phyloP scores from a whole-genome alignment of 495 filamentous ascomycete genomes.

The Hyaloscypha hepaticicola region DNA sequence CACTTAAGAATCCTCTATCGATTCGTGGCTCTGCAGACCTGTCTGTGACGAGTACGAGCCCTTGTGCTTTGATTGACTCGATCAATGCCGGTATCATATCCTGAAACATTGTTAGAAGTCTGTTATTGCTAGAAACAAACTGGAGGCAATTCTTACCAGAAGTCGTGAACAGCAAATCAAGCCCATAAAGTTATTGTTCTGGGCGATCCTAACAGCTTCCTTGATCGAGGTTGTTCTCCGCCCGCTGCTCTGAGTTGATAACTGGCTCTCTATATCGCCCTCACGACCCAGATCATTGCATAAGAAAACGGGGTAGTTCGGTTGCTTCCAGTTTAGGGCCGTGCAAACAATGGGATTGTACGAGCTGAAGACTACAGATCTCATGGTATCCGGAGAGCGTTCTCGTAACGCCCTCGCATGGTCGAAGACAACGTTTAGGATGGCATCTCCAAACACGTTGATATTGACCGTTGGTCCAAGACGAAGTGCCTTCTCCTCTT shows the following conservation, averaged over 20 bases:
- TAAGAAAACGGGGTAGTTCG: slow-evolving; percentile 93
- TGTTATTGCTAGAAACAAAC: neutral
- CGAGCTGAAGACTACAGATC: slow-evolving; percentile 88
- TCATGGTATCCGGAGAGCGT: slow-evolving; percentile 62
- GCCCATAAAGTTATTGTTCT: slow-evolving; percentile 98
- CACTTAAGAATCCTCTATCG: slow-evolving; percentile 30
- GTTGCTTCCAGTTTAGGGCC: slow-evolving; percentile 97
- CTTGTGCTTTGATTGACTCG: slow-evolving; percentile 89
- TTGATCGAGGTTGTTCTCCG: slow-evolving; percentile 80
- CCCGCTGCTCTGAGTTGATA: slow-evolving; percentile 60
- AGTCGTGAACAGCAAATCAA: slow-evolving; percentile 84
- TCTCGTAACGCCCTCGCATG: slow-evolving; percentile 79
- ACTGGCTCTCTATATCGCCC: slow-evolving; percentile 24
- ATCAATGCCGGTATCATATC: slow-evolving; percentile 90
- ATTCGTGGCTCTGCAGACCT: slow-evolving; percentile 53
- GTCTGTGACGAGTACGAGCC: slow-evolving; percentile 89
- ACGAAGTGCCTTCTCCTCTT: slow-evolving; percentile 64
- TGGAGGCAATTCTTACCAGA: slow-evolving; percentile 58
- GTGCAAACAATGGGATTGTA: slow-evolving; percentile 88
- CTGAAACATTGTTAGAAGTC: slow-evolving; percentile 45
- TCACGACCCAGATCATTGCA: slow-evolving; percentile 83
- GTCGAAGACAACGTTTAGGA: slow-evolving; percentile 84
- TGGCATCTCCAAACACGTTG: slow-evolving; percentile 80
- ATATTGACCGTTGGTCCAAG: slow-evolving; percentile 77
- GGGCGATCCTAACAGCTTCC: slow-evolving; percentile 88